Conservation (phyloP, 768 basidiomycete genomes). For the Agaricus subrufescens region DNA sequence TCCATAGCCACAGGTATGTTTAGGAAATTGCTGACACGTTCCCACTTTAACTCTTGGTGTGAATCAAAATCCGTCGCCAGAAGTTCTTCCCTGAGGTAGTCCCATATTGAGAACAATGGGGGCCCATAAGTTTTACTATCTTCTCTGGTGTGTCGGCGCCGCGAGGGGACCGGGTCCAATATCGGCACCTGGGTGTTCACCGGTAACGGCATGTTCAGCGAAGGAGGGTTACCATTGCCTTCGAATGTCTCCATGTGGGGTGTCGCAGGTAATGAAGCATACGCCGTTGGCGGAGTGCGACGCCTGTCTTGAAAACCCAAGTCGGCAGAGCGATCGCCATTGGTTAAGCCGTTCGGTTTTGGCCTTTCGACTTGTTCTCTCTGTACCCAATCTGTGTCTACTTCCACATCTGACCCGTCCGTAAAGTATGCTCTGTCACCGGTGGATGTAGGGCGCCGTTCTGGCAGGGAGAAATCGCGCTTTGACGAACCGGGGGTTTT, state of each 20-base stretch:
- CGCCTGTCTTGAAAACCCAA: background rate
- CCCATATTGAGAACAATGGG: conserved; percentile 83
- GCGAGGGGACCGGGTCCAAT: conserved; percentile 17
- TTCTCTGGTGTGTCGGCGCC: conserved; percentile 14
- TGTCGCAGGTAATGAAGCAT: conserved; percentile 72
- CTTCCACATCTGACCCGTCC: conserved; percentile 1
- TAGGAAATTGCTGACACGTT: conserved; percentile 93
- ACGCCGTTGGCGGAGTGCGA: conserved; percentile 39
- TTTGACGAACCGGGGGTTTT: background rate
- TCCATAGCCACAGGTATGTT: conserved; percentile 90
- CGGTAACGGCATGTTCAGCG: conserved; percentile 25
- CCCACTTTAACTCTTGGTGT: conserved; percentile 92
- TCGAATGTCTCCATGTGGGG: conserved; percentile 46
- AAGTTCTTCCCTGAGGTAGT: conserved; percentile 85
- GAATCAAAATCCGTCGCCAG: conserved; percentile 92
- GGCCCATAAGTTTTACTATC: conserved; percentile 4
- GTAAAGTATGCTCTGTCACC: conserved; percentile 3
- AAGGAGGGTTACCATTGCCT: conserved; percentile 17
- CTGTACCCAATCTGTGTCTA: background rate
- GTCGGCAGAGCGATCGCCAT: background rate
- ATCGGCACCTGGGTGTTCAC: conserved; percentile 13
- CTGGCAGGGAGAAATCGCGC: background rate
- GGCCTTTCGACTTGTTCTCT: background rate
- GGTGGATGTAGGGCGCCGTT: background rate
- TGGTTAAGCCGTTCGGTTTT: background rate